Base-by-base conservation (phyloP, 2,329 filamentous ascomycete species). In the Metarhizium robertsii region DNA sequence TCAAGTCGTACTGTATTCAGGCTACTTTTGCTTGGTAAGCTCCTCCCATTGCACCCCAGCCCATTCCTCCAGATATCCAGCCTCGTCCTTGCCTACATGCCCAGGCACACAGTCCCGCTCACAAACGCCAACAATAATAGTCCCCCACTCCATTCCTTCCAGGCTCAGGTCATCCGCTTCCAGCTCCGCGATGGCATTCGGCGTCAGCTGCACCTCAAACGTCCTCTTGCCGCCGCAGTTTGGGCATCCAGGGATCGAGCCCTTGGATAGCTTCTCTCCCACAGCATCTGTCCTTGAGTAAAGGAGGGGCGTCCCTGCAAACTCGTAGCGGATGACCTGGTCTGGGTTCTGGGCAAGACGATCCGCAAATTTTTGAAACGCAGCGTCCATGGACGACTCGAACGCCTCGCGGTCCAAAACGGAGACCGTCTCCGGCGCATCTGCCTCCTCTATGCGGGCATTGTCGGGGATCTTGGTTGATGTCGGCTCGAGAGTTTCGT, bases 31-130 rank as follows among this genome's bases (percentile, higher is more conserved):
- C 65, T 73, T 76, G 36, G 67, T 68, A 59, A 84, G 65, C 71
- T 96, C 92, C 72, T 99, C 94, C 94, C 92, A 99, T 71, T 99
- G 94, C 60, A 97, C 94, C 6, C 92, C 94, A n/a, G 82, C 85
- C 92, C 94, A 99, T 72, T 99, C 94, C 75, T 97, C 94, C 18
- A 91, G 65, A 71, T 95, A 97, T 1, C 86, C 89, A 0, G 85
- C 81, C 65, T 84, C 79, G 0, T 84, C 87, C 40, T 79, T 75
- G 13, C 71, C 70, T 6, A 83, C 78, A 0, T 80, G 79, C 6
- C 70, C 69, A 16, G 83, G 81, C 64, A 79, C 77, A 67, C 94
- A 97, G 69, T 97, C 90, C 66, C 73, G 81, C 61, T 80, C 83
- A 69, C 94, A 99, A 7, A 95, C 90, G 0, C 84, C 91, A 42